A percentile compares a stretch with the other conserved stretches of the same genome.
Evolutionary conservation across 148 eudicot species (phyloP).

Genomic region (Cornus kousa): DNA sequence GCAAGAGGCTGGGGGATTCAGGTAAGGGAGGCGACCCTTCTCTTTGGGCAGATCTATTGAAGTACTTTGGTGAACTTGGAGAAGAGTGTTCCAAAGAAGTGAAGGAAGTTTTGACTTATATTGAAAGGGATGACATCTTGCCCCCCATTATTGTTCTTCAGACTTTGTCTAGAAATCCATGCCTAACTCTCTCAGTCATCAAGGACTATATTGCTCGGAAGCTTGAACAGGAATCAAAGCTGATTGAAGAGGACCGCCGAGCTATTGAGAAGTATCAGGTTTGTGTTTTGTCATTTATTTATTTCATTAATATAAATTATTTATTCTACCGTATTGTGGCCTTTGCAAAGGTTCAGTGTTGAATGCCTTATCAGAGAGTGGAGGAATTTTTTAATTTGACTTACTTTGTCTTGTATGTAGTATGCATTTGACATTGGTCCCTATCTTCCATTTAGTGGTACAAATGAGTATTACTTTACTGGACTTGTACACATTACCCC

Average conservation of each 20-base stretch:
- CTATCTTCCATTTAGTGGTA: not conserved
- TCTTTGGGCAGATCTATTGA: constrained; percentile 91
- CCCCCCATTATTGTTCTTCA: constrained; percentile 91
- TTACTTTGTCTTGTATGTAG: not conserved
- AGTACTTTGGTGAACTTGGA: constrained; percentile 98
- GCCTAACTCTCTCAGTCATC: constrained; percentile 86
- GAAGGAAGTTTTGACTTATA: constrained; percentile 83
- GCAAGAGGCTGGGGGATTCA: constrained; percentile 96
- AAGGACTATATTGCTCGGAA: constrained; percentile 96
- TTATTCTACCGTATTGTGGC: not conserved
- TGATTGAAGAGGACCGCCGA: constrained; percentile 84
- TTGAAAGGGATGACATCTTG: constrained; percentile 92
- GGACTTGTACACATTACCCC: not conserved
- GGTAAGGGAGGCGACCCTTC: constrained; percentile 89
- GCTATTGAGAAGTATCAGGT: constrained; percentile 94
- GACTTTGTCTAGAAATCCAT: constrained; percentile 84
- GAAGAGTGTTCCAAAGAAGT: constrained; percentile 99
- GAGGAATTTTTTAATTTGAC: not conserved
- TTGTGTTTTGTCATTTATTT: constrained; percentile 4
- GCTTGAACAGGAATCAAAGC: constrained; percentile 89
- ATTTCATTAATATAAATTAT: not conserved
- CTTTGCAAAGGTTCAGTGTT: not conserved
- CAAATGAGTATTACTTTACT: not conserved
- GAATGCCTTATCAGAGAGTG: not conserved
- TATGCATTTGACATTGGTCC: not conserved